phyloP scores from a whole-genome alignment of 495 filamentous ascomycete genomes.

The Cercophora sp. region DNA sequence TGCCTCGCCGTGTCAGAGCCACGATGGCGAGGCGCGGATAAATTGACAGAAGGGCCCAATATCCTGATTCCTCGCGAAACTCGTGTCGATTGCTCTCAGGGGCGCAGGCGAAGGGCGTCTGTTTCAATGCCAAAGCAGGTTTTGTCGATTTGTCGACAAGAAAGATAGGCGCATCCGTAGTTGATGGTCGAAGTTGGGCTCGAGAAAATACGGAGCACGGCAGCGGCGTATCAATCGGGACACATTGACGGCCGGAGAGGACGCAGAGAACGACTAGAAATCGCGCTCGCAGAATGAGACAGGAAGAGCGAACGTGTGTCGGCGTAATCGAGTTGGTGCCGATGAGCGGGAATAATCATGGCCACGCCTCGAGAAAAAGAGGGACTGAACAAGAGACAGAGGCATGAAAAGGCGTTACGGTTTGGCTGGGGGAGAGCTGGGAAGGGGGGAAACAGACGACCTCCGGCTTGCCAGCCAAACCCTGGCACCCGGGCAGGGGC shows the following conservation, averaged over 20 bases:
- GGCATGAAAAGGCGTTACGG: conserved; percentile 6
- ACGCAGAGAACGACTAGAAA: conserved; percentile 1
- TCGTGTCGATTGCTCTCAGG: conserved; percentile 13
- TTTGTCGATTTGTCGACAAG: conserved; percentile 20
- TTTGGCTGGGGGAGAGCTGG: background rate
- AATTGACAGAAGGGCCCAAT: conserved; percentile 8
- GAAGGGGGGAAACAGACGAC: conserved; percentile 2
- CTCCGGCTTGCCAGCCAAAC: background rate
- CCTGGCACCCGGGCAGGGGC: conserved; percentile 1
- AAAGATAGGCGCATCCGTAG: conserved; percentile 16
- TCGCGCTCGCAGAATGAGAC: background rate
- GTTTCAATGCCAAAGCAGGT: conserved; percentile 26
- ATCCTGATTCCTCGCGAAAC: conserved; percentile 22
- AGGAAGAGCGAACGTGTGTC: background rate
- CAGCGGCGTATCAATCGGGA: conserved; percentile 3
- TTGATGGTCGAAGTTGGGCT: background rate
- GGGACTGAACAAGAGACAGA: background rate
- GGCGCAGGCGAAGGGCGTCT: conserved; percentile 12
- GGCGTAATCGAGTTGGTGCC: background rate
- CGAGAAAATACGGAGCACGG: background rate
- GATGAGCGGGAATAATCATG: conserved; percentile 3
- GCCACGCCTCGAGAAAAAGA: conserved; percentile 1
- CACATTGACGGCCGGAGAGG: background rate
- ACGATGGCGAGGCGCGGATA: conserved; percentile 14
- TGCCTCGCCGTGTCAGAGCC: conserved; percentile 7